These are phyloP conservation scores for Saccharum officinarum DNA, from an alignment of 176 grass and related monocot genomes.

Conservation along the genomic window DNA sequence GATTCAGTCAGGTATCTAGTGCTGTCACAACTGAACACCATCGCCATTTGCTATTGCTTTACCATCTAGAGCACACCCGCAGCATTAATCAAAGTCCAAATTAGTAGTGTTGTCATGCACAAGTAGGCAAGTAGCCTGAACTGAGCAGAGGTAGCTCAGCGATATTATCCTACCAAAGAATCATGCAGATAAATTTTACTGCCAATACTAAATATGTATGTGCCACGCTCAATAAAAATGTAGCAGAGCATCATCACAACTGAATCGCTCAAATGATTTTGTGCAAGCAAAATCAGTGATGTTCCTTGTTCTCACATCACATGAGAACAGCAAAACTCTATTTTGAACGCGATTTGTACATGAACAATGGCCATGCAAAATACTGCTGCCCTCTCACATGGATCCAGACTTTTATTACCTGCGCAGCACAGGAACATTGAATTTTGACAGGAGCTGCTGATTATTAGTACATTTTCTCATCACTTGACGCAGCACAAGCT, in stretches of 20 bases:
- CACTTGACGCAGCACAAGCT: background rate
- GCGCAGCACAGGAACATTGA: background rate
- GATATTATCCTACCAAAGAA: background rate
- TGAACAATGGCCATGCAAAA: background rate
- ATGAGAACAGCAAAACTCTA: background rate
- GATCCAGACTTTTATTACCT: slow-evolving; percentile 17
- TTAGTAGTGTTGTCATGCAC: background rate
- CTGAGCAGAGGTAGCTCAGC: background rate
- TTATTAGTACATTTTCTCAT: slow-evolving; percentile 17
- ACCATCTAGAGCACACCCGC: background rate
- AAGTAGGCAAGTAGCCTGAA: background rate
- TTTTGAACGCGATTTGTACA: background rate
- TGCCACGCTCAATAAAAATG: background rate
- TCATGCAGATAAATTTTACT: background rate
- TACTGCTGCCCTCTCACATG: background rate
- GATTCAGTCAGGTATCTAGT: background rate
- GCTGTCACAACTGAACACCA: background rate
- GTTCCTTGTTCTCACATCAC: background rate
- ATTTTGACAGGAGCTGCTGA: background rate
- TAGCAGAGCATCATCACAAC: background rate
- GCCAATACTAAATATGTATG: background rate
- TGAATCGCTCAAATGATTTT: background rate
- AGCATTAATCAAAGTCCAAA: too few species aligned
- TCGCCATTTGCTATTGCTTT: background rate
- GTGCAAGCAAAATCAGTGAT: background rate